These are phyloP conservation scores for Wallacemonas sp. DNA, from an alignment of 208 protist species.

Conservation along the genomic window DNA sequence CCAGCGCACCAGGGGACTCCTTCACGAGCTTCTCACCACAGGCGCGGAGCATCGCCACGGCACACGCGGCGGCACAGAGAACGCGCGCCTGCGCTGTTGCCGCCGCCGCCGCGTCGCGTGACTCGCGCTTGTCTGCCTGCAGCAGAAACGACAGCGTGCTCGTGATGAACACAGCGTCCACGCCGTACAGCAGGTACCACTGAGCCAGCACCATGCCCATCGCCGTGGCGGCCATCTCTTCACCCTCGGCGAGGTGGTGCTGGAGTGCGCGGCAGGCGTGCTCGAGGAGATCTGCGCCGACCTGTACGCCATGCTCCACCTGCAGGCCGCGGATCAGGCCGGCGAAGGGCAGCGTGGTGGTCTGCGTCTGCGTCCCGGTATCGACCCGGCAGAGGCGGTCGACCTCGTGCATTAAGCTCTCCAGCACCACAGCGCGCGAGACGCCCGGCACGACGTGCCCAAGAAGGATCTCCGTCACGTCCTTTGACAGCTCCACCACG, in stretches of 20 bases:
- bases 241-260: constrained; percentile 35
- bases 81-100: neutral
- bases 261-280: constrained; percentile 45
- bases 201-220: constrained; percentile 69
- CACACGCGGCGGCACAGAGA: constrained; percentile 45
- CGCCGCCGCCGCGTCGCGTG: neutral
- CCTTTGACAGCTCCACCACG: constrained; percentile 66
- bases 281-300: constrained; percentile 74
- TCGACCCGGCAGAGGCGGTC: constrained; percentile 61
- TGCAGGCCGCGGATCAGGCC: constrained; percentile 77
- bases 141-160: constrained; percentile 57
- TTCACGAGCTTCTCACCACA: constrained; percentile 84
- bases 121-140: constrained; percentile 17
- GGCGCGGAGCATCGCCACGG: constrained; percentile 61
- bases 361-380: constrained; percentile 50
- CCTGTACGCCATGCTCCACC: constrained; percentile 65
- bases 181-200: constrained; percentile 71
- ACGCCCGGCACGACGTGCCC: constrained; percentile 24
- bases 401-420: constrained; percentile 49
- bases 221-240: constrained; percentile 59
- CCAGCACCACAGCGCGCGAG: constrained; percentile 57
- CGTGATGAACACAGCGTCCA: constrained; percentile 59
- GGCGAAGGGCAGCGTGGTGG: constrained; percentile 67
- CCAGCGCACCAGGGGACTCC: constrained; percentile 66
- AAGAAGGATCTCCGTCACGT: constrained; percentile 49